These are phyloP conservation scores for Podospora pseudopauciseta DNA, from an alignment of 495 filamentous ascomycete genomes.

Conservation along the genomic window DNA sequence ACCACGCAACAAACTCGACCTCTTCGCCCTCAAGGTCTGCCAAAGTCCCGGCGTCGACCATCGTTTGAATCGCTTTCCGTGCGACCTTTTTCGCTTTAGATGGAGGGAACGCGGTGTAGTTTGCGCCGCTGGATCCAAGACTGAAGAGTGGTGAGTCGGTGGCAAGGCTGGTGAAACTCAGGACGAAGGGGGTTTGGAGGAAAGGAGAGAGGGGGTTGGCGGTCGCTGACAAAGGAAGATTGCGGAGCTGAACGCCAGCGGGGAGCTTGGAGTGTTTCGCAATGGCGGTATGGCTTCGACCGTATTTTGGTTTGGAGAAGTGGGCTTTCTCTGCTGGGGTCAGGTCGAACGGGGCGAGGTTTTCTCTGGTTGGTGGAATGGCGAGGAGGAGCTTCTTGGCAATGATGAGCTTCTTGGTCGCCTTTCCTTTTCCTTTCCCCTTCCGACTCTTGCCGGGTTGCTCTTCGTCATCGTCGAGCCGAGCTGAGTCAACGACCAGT, in stretches of 20 bases:
- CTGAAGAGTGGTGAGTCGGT: constrained; percentile 5
- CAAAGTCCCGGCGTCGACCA: constrained; percentile 15
- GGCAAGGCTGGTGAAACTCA: constrained; percentile 6
- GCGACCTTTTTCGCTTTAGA: constrained; percentile 5
- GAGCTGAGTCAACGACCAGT: constrained; percentile 24
- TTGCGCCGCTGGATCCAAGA: constrained; percentile 9
- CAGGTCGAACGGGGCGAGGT: constrained; percentile 36
- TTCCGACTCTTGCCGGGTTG: not conserved
- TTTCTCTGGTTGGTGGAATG: constrained; percentile 32
- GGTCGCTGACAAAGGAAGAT: constrained; percentile 14
- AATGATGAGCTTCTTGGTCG: constrained; percentile 23
- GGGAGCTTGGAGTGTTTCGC: constrained; percentile 24
- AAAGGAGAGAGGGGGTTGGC: constrained; percentile 7
- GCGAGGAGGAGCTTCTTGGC: constrained; percentile 39
- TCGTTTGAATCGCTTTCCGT: constrained; percentile 9
- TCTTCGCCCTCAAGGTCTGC: constrained; percentile 6
- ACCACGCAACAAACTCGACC: constrained; percentile 34
- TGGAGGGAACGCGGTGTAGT: constrained; percentile 12
- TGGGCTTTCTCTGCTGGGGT: constrained; percentile 25
- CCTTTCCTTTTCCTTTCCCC: not conserved
- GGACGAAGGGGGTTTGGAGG: constrained; percentile 12
- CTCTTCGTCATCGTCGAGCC: not conserved
- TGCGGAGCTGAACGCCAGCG: constrained; percentile 5
- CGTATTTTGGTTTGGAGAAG: constrained; percentile 33
- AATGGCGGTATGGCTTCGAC: constrained; percentile 32